Base-by-base conservation (phyloP, 140 eudicot species). In the Erigeron philadelphicus region DNA sequence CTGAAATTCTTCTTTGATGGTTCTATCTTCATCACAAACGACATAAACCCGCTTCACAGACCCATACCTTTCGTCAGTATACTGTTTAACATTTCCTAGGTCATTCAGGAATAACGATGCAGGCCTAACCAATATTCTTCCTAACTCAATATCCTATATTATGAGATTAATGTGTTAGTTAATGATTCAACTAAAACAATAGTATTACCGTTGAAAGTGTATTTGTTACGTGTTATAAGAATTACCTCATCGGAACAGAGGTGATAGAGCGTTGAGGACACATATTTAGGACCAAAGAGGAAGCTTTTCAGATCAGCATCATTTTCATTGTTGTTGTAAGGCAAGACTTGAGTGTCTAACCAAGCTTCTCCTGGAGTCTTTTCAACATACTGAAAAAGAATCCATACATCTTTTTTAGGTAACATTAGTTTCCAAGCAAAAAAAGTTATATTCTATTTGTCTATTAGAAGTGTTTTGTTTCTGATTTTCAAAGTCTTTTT, bases 161-260 rank as follows among this genome's bases (percentile, higher is more conserved):
- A 11, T 50, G 12, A 31, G 2, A 55, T 1, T 25, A 31, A 2
- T 15, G 10, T 6, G n/a, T 61, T 11, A 42, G 2, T 8, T 0
- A n/a, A 46, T 3, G 0, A 31, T 21, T 21, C 25, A 21, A 21
- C 1, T 25, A 17, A n/a, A 9, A 56, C 6, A 15, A 47, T 7
- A 38, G 0, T 47, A 1, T 46, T 66, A 9, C 5, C 38, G 3
- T 31, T 8, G 3, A 5, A 17, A 17, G 23, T 64, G 31, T 5
- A 17, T 48, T 3, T 1, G 10, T 15, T 3, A 69, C n/a, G 15
- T 21, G 15, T 2, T 2, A 38, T 11, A 15, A 43, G 8, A 2
- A 15, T 67, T 40, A 87, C 90, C 86, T 85, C 81, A 7, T 73
- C 6, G 15, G 92, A 70, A 69, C 82, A 85, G 43, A 79, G 76